Evolutionary conservation across 2,329 filamentous ascomycete genomes (phyloP).

Genomic region (Ophidiomyces ophidiicola): DNA sequence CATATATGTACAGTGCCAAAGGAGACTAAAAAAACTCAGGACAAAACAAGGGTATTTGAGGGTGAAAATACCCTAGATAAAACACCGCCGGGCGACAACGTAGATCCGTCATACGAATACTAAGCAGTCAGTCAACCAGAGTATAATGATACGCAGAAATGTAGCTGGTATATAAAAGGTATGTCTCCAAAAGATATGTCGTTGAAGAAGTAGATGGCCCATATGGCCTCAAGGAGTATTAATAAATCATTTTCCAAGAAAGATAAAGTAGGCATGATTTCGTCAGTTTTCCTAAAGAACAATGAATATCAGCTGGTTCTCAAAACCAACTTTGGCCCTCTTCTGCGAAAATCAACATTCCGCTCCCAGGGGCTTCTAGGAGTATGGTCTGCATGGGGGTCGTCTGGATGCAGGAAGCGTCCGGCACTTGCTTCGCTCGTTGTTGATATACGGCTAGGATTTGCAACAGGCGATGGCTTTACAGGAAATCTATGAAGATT

Average conservation of each 20-base stretch:
- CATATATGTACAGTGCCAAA: too few relatives aligned
- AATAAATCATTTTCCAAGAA: slow-evolving; percentile 8
- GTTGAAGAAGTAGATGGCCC: too few relatives aligned
- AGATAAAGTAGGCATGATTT: background rate
- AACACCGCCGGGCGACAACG: too few relatives aligned
- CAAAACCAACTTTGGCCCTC: background rate
- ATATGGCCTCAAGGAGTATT: background rate
- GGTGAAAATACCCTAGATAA: too few relatives aligned
- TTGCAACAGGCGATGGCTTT: background rate
- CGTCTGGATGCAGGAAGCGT: background rate
- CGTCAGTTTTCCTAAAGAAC: background rate
- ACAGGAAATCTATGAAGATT: background rate
- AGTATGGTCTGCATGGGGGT: background rate
- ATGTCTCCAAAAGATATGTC: too few relatives aligned
- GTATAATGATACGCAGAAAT: too few relatives aligned
- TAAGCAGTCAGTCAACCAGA: too few relatives aligned
- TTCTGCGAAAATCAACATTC: background rate
- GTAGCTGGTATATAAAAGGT: too few relatives aligned
- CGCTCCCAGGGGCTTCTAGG: slow-evolving; percentile 2
- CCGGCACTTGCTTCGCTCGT: background rate
- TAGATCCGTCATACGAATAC: too few relatives aligned
- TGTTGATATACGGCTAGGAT: background rate
- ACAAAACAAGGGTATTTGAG: too few relatives aligned
- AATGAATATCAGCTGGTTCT: background rate
- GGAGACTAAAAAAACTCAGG: too few relatives aligned